Evolutionary conservation across 148 eudicot genomes (phyloP), one percentile per base, ranked within the genome.

Genomic region (Diospyros kaki): DNA sequence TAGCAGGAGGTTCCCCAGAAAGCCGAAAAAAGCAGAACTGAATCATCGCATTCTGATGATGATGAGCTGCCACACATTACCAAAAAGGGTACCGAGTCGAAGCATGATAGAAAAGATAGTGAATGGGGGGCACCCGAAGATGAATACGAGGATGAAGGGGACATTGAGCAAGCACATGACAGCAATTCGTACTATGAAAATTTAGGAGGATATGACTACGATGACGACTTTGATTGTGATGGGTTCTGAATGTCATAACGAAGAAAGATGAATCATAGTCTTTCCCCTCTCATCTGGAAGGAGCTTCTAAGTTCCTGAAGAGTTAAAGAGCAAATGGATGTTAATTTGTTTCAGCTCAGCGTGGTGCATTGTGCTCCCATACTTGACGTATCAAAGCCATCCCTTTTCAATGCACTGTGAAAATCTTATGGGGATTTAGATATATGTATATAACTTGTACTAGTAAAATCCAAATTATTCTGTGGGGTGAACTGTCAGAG

Each of bases 111-210:
- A 2, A 15, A 58, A 73, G 14, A 73, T 73, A 11, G 46, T 50
- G 59, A 63, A 50, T 5, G 40, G 13, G 59, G 43, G 28, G 28
- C 28, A 13, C 59, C 5, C 48, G 60, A 73, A 17, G 84, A 76
- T 64, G 79, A 68, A 45, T 68, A 56, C 52, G 88, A 74, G 43
- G 78, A 48, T 60, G 64, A 1, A 46, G 76, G 15, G 44, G 63
- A 41, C 42, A 46, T 28, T 28, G 80, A 65, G 50, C 76, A 72
- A 4, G 55, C 54, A 44, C 60, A 80, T 60, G 73, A 72, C 28
- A 75, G 80, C 28, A 38, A 82, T 69, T 18, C 54, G 40, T 79
- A 79, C 50, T 64, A 74, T 82, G 67, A 72, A 17, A 55, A 75
- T 42, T 81, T 46, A 44, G 83, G 72, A 68, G 28, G 28, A 28